Evolutionary conservation across 2,329 filamentous ascomycete genomes (phyloP), one percentile per base, ranked within the genome.

Genomic region (Fusarium udum): DNA sequence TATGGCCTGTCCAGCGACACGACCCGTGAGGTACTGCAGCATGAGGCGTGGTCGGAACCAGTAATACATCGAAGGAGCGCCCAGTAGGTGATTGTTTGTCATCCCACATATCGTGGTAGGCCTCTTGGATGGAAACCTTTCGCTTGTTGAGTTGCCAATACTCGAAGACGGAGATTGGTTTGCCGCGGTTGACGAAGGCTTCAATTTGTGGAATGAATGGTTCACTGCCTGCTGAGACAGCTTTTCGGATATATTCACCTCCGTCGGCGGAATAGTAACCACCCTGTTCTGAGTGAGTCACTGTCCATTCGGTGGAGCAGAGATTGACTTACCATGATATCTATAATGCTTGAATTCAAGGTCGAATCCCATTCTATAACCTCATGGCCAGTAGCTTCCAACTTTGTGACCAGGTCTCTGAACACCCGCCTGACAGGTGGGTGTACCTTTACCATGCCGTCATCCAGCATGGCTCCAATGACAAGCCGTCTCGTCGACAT

Each of bases 121-220:
- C 24, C 12, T 45, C 22, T 32, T 61, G 59, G 1, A 22, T 7
- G 3, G 24, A 15, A 4, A 36, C 5, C 3, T 61, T 61, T 16
- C 31, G 24, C 18, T 57, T 57, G 24, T 61, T 61, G 18, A 61
- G 59, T 20, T 57, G 37, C 59, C 59, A 61, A 18, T 61, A 61
- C 18, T 42, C 22, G 3, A 57, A 45, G 26, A 57, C 49, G 1
- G 59, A 57, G 12, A 45, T 61, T 4, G 51, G 37, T 0, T 6
- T 37, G 15, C 51, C 39, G 8, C 59, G 51, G 13, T 45, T 42
- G 4, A 61, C 59, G 4, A 61, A 36, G 20, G 49, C 15, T 37
- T 58, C 3, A 5, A 58, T 45, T 4, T 58, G 59, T 1, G 59
- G 59, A 8, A 62, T 9, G 7, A 58, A 58, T 9, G 59, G 59